Evolutionary conservation across 2,329 filamentous ascomycete species (phyloP), one percentile per base, ranked within the genome.

Genomic region (Cladosporium oxysporum): DNA sequence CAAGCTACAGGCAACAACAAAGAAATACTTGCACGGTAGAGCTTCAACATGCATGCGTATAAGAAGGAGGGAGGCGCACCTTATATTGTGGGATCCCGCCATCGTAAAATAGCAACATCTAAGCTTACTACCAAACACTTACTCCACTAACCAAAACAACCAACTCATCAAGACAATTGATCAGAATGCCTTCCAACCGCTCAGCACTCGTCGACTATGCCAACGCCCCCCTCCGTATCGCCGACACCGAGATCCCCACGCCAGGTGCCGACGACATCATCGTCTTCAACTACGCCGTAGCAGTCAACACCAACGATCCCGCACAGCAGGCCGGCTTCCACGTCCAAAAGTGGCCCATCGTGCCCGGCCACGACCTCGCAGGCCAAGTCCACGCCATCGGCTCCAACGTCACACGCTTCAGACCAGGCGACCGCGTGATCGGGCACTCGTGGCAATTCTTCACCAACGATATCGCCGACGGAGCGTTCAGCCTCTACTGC

Each of bases 401-500:
- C 10, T 21, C 59, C 16, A 67, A 63, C 5, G 74, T 75, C 5
- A 69, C 67, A 7, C 57, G 59, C 2, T 67, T 76, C 66, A 63
- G 44, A 18, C 10, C 29, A 23, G 74, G 74, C 14, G 69, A 76
- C 49, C 71, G 72, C 14, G 69, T 76, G 11, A 64, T 75, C 16
- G 72, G 65, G 8, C 69, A 67, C 63, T 55, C 58, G 1, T 55
- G 52, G 52, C 52, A 55, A 3, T 55, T 75, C 29, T 60, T 62
- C 12, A 70, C 66, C 28, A 66, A 66, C 12, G 65, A 71, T 2
- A 50, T 66, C 26, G 59, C 59, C 7, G 21, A 72, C 21, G 71
- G 66, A 5, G 73, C 65, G 26, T 76, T 75, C 68, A 69, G 71
- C 35, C 59, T 67, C 21, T 74, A 79, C 73, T 75, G 75, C 6